Base-by-base conservation (phyloP, 2,329 filamentous ascomycete genomes). In the Diaporthe amygdali region DNA sequence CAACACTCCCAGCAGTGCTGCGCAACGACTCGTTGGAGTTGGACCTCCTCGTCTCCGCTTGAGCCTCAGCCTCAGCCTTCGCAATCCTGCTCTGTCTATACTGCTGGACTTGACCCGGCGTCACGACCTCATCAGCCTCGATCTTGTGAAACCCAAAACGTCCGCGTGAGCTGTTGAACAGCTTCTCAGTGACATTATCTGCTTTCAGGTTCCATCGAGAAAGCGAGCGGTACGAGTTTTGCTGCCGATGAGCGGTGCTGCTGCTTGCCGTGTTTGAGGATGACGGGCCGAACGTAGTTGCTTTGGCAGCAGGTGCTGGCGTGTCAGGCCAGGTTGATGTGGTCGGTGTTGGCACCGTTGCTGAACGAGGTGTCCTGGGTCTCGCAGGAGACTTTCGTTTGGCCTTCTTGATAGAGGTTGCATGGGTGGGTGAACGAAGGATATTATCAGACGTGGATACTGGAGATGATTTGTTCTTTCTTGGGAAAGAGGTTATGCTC, bases 91-190 rank as follows among this genome's bases (percentile, higher is more conserved):
- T 83, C 76, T 78, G 80, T 61, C 81, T 84, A 27, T 85, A 82
- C 63, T 83, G 81, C 74, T 88, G 83, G 30, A 90, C 80, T 46
- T 85, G 84, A 41, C 84, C 82, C 22, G 88, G 85, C 14, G 88
- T 87, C 15, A 90, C 78, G 82, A 90, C 89, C 79, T 91, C 89
- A 66, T 90, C 87, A 0, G 84, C 88, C 72, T 91, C 88, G 67
- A 88, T 82, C 56, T 84, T 71, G 22, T 69, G 69, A 46, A 73
- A 69, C 5, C 71, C 71, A 27, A 73, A 73, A 37, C 71, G 71
- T 17, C 69, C 69, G 55, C 87, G 81, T 52, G 86, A 87, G 22
- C 86, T 85, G 51, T 82, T 86, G 71, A 91, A 84, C 14, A 90
- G 81, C 37, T 70, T 71, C 37, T 89, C 88, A n/a, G 86, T 83